Conservation (phyloP, 169 alveolate genomes). For the Cryptosporidium ubiquitum region DNA sequence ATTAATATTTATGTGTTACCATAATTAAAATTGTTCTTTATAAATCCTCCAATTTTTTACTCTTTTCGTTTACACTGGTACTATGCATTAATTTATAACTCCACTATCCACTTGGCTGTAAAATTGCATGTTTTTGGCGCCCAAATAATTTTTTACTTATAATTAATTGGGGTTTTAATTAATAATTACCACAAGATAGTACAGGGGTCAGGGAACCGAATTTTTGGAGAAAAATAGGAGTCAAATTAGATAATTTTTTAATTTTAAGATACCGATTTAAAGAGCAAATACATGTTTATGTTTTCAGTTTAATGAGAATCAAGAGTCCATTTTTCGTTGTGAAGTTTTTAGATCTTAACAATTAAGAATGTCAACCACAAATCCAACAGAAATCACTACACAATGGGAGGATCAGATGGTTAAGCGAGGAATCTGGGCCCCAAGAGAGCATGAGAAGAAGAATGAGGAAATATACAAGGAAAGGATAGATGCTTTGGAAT, state of each 20-base stretch:
- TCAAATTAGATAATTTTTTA: not conserved
- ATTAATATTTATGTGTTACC: not conserved
- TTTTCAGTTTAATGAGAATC: not conserved
- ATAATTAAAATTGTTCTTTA: not conserved
- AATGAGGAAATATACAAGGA: constrained; percentile 82
- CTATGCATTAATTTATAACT: not conserved
- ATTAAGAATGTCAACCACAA: constrained; percentile 87
- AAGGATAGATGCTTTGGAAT: constrained; percentile 65
- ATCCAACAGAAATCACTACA: constrained; percentile 87
- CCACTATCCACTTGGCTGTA: constrained; percentile 8
- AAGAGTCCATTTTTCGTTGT: not conserved
- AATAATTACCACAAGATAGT: not conserved
- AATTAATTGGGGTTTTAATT: not conserved
- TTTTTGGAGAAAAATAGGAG: not conserved
- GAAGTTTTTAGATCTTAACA: not conserved
- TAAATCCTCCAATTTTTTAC: not conserved
- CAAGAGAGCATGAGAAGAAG: constrained; percentile 82
- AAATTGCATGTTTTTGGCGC: constrained; percentile 40
- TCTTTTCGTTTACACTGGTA: not conserved
- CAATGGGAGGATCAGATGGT: constrained; percentile 92
- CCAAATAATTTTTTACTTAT: not conserved
- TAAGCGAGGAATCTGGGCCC: constrained; percentile 87
- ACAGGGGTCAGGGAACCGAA: not conserved
- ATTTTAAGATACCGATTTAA: not conserved
- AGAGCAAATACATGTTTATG: not conserved